Conservation (phyloP, 495 filamentous ascomycete genomes). For the Lasiosphaeriaceae sp. region DNA sequence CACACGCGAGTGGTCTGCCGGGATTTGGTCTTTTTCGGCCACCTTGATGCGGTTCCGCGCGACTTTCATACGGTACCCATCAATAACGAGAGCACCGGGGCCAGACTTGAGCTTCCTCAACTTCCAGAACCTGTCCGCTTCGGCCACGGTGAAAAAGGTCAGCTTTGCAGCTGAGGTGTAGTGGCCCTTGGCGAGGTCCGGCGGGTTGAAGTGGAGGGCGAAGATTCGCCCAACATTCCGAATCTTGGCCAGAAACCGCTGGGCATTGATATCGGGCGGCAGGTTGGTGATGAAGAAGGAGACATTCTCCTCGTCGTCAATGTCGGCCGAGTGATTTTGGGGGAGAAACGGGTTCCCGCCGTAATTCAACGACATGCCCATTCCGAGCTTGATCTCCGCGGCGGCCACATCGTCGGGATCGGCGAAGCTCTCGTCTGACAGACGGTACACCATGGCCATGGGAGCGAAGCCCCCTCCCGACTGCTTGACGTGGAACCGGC, state of each 20-base stretch:
- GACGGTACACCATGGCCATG: too few species aligned
- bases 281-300: slow-evolving; percentile 34
- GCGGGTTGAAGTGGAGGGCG: slow-evolving; percentile 26
- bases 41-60: not conserved
- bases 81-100: not conserved
- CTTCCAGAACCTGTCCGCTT: not conserved
- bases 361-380: not conserved
- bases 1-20: not conserved
- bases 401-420: not conserved
- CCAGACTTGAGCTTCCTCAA: too few species aligned
- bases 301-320: slow-evolving; percentile 25
- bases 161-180: slow-evolving; percentile 29
- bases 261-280: slow-evolving; percentile 16
- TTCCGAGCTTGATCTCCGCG: not conserved
- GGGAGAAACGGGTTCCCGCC: not conserved
- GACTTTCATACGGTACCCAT: not conserved
- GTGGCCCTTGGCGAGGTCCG: slow-evolving; percentile 5
- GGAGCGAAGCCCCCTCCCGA: too few species aligned
- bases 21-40: not conserved
- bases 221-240: slow-evolving; percentile 30
- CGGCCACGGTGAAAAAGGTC: slow-evolving; percentile 29
- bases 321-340: slow-evolving; percentile 26
- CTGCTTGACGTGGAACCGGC: too few species aligned
- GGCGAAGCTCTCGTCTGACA: too few species aligned
- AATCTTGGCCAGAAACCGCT: slow-evolving; percentile 24